Evolutionary conservation across 495 filamentous ascomycete species (phyloP), one percentile per base, ranked within the genome.

Genomic region (Tetracladium setigerum): DNA sequence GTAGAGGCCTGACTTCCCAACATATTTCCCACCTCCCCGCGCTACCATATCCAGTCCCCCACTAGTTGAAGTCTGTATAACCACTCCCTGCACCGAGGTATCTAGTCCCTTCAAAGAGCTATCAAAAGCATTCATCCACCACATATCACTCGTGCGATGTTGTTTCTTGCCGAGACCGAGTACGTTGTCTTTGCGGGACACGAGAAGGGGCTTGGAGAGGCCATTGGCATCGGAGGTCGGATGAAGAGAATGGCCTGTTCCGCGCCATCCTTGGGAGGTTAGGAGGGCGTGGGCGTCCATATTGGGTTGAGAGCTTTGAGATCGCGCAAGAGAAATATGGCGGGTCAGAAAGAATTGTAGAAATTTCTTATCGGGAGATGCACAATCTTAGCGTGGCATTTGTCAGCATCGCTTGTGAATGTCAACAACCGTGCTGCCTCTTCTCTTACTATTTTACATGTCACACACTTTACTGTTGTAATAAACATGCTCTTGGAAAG

Each of bases 61-160:
- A 13, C 62, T 64, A 9, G 64, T 69, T 0, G 72, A 57, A 4
- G 73, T 73, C 62, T 71, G 74, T 18, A 69, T 64, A 17, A 79
- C 67, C 18, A 52, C 59, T 10, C 68, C 71, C 49, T 68, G 60
- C 46, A 69, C 68, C 7, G 64, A 60, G 10, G 68, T 73, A 59
- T 87, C 82, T 16, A 88, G 67, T 2, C 81, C 81, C 61, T 86
- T 82, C 49, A 91, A 66, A 22, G 82, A 81, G 59, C 83, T 77
- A 66, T 91, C 86, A 56, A 89, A 89, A 37, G 85, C 86, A 38
- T 81, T 74, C 47, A 88, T 63, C 86, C 86, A 90, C 86, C 86
- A 91, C 53, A 86, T 83, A 41, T 78, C 74, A 53, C 76, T 79
- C 37, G 78, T 84, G 47, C 69, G 63, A 41, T 82, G 82, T 46